These are phyloP conservation scores for Whalleya microplaca DNA, from an alignment of 2,329 filamentous ascomycete genomes.

Conservation along the genomic window DNA sequence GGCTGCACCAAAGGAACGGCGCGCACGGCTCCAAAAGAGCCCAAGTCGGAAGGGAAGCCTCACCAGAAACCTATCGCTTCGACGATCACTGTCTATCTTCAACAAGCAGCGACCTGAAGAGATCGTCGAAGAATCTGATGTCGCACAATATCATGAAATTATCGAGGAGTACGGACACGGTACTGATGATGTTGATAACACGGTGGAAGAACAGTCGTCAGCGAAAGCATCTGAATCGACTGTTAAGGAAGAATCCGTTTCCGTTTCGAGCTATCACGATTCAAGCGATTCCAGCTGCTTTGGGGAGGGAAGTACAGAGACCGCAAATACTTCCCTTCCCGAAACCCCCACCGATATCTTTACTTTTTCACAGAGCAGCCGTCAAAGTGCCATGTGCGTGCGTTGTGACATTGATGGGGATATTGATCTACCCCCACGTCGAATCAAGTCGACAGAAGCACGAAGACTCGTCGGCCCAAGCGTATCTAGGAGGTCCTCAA, in stretches of 20 bases:
- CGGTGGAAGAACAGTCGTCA: background rate
- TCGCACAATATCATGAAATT: slow-evolving; percentile 51
- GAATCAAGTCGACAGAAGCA: background rate
- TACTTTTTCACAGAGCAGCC: background rate
- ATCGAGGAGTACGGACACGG: slow-evolving; percentile 59
- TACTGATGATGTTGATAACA: slow-evolving; percentile 43
- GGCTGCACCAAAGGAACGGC: slow-evolving; percentile 6
- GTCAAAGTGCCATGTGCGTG: slow-evolving; percentile 4
- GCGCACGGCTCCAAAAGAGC: slow-evolving; percentile 8
- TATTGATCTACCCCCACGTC: background rate
- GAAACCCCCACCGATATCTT: slow-evolving; percentile 5
- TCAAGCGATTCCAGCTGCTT: slow-evolving; percentile 20
- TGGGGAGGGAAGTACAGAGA: slow-evolving; percentile 24
- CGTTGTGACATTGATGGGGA: background rate
- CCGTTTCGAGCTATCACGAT: slow-evolving; percentile 17
- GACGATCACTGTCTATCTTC: slow-evolving; percentile 41
- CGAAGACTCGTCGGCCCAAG: too few species aligned
- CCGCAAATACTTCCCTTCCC: slow-evolving; percentile 24
- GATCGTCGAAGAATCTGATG: background rate
- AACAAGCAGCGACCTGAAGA: slow-evolving; percentile 13
- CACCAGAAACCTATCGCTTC: slow-evolving; percentile 38
- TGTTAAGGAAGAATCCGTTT: slow-evolving; percentile 6
- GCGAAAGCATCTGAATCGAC: background rate
- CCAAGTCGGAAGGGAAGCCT: slow-evolving; percentile 33
- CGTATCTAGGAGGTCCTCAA: background rate